Conservation (phyloP, 345 rosid species). For the Moricandia arvensis region DNA sequence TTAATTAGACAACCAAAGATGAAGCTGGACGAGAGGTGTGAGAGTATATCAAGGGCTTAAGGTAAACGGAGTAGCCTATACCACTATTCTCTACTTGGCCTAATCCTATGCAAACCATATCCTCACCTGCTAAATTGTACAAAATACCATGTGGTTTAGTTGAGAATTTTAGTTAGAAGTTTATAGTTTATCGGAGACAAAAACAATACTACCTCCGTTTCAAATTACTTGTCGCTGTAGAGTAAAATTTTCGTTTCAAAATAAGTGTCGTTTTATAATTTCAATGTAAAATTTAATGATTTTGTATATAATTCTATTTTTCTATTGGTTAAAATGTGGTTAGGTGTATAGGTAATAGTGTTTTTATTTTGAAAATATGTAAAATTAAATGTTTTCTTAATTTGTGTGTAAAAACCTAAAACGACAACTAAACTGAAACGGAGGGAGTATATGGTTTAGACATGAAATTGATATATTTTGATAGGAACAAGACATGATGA, state of each 20-base stretch:
- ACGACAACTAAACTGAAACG: no score
- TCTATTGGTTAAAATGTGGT: no score
- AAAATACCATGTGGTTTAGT: slow-evolving; percentile 27
- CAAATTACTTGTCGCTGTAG: no score
- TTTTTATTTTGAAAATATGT: no score
- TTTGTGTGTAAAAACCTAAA: no score
- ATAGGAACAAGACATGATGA: slow-evolving; percentile 31
- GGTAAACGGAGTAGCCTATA: slow-evolving; percentile 12
- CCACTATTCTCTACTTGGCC: slow-evolving; percentile 22
- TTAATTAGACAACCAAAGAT: slow-evolving; percentile 9
- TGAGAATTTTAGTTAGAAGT: slow-evolving; percentile 17
- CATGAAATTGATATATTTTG: slow-evolving; percentile 32
- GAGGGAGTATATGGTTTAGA: slow-evolving; percentile 20
- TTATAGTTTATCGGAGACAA: slow-evolving; percentile 12
- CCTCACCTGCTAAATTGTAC: slow-evolving; percentile 19
- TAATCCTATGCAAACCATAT: slow-evolving; percentile 19
- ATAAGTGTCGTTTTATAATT: no score
- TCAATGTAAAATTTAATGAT: no score
- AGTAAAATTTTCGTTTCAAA: no score
- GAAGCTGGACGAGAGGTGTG: slow-evolving; percentile 15
- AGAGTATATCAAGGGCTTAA: slow-evolving; percentile 23
- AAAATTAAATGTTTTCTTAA: no score
- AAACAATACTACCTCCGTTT: no score
- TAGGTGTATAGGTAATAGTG: no score
- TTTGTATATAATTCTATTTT: no score